Base-by-base conservation (phyloP, 352 stramenopile species). In the Phytophthora hybrid region DNA sequence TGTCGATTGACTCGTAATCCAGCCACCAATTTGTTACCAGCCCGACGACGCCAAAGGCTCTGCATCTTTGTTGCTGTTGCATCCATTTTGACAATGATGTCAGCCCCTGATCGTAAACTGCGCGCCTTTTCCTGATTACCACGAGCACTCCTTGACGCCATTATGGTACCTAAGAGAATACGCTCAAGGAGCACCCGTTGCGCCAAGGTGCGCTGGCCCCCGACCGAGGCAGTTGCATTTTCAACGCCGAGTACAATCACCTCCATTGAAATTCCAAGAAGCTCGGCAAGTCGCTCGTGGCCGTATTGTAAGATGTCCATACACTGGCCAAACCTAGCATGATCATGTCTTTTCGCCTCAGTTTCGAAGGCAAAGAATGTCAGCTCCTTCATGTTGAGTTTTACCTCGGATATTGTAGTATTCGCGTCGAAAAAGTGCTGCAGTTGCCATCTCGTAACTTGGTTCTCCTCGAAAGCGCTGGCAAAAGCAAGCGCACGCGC, bases 361-460 rank as follows among this genome's bases (percentile, higher is more conserved):
- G 75, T 83, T 64, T 88, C 81, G 39, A 78, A 66, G 0, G 65
- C 49, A 26, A 84, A 93, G 34, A 86, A 81, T 4, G 80, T 89
- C 21, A 96, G 84, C 44, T 74, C 74, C 23, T 77, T 66, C 77
- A 90, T 88, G n/a, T 73, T 70, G 11, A 61, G 52, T 59, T 94
- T 94, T 16, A 94, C 82, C 19, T 90, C 80, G 0, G 82, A 82
- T 14, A 93, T 77, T 5, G 84, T 93, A 19, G 58, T 73, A 64
- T 88, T 65, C 5, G 60, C 37, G 4, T 79, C 62, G 37, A 96
- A 92, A 58, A 96, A 94, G 13, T 68, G 74, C n/a, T 87, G 65
- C 2, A 96, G 76, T 49, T 94, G 87, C 76, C 83, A 92, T 29
- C 55, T 80, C 11, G 84, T 90, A 55, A 94, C 77, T 55, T 73